A percentile compares a stretch with the other conserved stretches of the same genome.
Evolutionary conservation across 345 rosid genomes (phyloP).

Genomic region (Corymbia maculata): DNA sequence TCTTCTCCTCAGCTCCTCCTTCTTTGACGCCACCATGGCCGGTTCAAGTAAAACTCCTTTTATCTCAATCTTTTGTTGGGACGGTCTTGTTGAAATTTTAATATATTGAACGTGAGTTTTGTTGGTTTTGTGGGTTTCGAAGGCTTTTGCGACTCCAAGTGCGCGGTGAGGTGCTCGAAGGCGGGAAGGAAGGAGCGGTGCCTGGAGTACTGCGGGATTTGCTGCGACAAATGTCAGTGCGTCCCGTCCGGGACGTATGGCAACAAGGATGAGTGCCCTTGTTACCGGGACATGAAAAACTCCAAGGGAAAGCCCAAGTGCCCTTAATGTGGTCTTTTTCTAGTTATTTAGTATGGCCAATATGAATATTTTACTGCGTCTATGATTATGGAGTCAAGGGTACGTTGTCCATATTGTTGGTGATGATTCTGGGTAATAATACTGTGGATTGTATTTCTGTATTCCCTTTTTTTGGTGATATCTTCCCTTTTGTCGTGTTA

Average conservation of each 20-base stretch:
- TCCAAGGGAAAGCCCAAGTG: slow-evolving; percentile 50
- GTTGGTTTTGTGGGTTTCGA: not conserved
- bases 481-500: too few relatives aligned
- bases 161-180: slow-evolving; percentile 40
- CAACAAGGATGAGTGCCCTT: slow-evolving; percentile 54
- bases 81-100: too few relatives aligned
- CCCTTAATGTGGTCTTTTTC: slow-evolving; percentile 18
- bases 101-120: too few relatives aligned
- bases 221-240: slow-evolving; percentile 57
- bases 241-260: slow-evolving; percentile 78
- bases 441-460: too few relatives aligned
- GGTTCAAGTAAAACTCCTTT: not conserved
- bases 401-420: too few relatives aligned
- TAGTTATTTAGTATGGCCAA: too few relatives aligned
- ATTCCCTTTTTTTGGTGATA: too few relatives aligned
- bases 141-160: slow-evolving; percentile 27
- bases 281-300: slow-evolving; percentile 48
- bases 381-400: too few relatives aligned
- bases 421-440: too few relatives aligned
- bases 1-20: not conserved
- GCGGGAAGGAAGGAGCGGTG: slow-evolving; percentile 53
- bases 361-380: too few relatives aligned
- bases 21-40: not conserved
- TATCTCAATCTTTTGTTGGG: too few relatives aligned
- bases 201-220: slow-evolving; percentile 61